Evolutionary conservation across 441 rosid species (phyloP), one percentile per base, ranked within the genome.

Genomic region (Jatropha podagrica): DNA sequence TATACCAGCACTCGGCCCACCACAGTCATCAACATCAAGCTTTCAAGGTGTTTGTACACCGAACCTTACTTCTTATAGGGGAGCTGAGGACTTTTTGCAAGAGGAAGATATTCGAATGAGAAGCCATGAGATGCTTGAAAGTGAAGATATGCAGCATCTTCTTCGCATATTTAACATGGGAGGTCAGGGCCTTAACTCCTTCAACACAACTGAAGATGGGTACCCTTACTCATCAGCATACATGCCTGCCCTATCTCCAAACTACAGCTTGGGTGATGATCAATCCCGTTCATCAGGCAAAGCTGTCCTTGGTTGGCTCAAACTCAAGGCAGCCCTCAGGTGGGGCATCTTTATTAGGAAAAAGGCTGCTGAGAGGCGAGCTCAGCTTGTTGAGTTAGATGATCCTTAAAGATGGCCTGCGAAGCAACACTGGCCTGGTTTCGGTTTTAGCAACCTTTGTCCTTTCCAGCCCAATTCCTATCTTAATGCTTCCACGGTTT

Each of bases 221-320:
- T 90, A 83, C 79, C 87, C 85, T 10, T 84, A 79, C 76, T 85
- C 87, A 18, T 88, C 97, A 12, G 11, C 86, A n/a, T 80, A 84
- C 66, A 49, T 83, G 89, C 84, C 84, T 52, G 65, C 86, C 54
- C 87, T 88, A 41, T 76, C 85, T 80, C 84, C 80, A 66, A 83
- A 76, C 73, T 82, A 74, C 62, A 74, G 80, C 64, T 87, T 83
- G 38, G 89, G 83, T 48, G 92, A 89, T 68, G 92, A 87, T 40
- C 87, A 86, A 20, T 74, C 92, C 18, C 86, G 90, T 70, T 78
- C 91, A n/a, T 83, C 98, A 3, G 94, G 97, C 60, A 96, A 91
- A 81, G 95, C 96, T 65, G 97, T 96, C 71, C 85, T 90, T 8
- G 96, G 99, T 56, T 96, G 99, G 98, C 89, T 96, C 68, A 96